Evolutionary conservation across 441 rosid species (phyloP), one percentile per base, ranked within the genome.

Genomic region (Erodium trifolium): DNA sequence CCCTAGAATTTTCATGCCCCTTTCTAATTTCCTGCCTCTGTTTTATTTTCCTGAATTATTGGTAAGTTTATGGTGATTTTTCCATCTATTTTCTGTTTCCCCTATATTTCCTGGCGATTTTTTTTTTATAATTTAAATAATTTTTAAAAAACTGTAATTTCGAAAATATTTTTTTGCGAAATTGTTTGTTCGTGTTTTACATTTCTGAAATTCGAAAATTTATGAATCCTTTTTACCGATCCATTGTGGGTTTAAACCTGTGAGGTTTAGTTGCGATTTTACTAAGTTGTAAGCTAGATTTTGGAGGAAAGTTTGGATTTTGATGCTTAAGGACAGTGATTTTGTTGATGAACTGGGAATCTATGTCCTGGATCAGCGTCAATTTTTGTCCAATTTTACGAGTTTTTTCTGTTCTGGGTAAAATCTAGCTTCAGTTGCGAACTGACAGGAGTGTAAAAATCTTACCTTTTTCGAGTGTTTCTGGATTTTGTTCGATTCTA

Each of bases 51-150:
- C 74, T 59, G 17, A 65, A 35, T 80, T 78, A 72, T 81, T 62
- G 90, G 89, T 82, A 75, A 86, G 85, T 80, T 73, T 77, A 63
- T 72, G 62, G 10, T 3, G 63, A 35, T 82, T 77, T 65, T n/a
- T 23, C 12, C 2, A 10, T 7, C 31, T 17, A 55, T 71, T 75
- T 66, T 67, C 49, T 37, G 0, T 0, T 68, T 74, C 2, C 27
- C 27, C 27, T 23, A 23, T 23, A 23, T 23, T 80, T 65, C 39
- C 65, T 31, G 67, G 29, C 16, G 3, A 0, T 6, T 17, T 49
- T 51, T n/a, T n/a, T 70, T 37, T 78, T 23, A 23, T 23, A 23
- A n/a, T 37, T 23, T 37, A 5, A 39, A 39, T 3, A 3, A 12
- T 2, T 19, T 60, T 72, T 69, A 64, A 5, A 66, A 35, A 59